phyloP scores from a whole-genome alignment of 2,329 filamentous ascomycete genomes.

The Fusarium euwallaceae region DNA sequence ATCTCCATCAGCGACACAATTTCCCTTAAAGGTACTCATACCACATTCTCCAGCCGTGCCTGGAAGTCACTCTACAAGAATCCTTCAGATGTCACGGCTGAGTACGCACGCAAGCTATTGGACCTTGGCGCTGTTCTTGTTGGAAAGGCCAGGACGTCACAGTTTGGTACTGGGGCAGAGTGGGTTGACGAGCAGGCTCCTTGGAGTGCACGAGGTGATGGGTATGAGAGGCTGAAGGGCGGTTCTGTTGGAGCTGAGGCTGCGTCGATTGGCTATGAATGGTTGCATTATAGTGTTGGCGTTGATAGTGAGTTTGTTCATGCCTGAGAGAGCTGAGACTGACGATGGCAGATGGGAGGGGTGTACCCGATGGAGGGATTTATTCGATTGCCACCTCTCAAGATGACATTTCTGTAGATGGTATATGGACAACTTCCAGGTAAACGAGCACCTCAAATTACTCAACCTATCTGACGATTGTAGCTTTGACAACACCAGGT shows the following conservation, averaged over 20 bases:
- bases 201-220: conserved; percentile 62
- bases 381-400: conserved; percentile 48
- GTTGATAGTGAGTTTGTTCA: conserved; percentile 51
- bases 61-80: conserved; percentile 67
- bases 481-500: conserved; percentile 39
- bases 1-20: conserved; percentile 53
- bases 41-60: conserved; percentile 68
- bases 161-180: conserved; percentile 60
- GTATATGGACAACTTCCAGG: conserved; percentile 35
- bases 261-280: conserved; percentile 56
- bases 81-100: conserved; percentile 58
- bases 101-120: conserved; percentile 67
- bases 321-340: conserved; percentile 10
- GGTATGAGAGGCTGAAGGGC: conserved; percentile 54
- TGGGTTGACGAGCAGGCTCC: conserved; percentile 57
- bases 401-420: conserved; percentile 22
- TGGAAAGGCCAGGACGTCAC: conserved; percentile 65
- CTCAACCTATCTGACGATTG: conserved; percentile 8
- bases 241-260: conserved; percentile 56
- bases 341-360: conserved; percentile 41
- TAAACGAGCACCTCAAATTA: conserved; percentile 8
- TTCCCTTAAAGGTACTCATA: conserved; percentile 63
- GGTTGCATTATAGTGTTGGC: conserved; percentile 55
- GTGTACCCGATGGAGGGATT: conserved; percentile 44
- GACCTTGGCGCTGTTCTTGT: conserved; percentile 70